phyloP scores from a whole-genome alignment of 1,284 basidiomycete species.

The Apiotrichum laibachii region DNA sequence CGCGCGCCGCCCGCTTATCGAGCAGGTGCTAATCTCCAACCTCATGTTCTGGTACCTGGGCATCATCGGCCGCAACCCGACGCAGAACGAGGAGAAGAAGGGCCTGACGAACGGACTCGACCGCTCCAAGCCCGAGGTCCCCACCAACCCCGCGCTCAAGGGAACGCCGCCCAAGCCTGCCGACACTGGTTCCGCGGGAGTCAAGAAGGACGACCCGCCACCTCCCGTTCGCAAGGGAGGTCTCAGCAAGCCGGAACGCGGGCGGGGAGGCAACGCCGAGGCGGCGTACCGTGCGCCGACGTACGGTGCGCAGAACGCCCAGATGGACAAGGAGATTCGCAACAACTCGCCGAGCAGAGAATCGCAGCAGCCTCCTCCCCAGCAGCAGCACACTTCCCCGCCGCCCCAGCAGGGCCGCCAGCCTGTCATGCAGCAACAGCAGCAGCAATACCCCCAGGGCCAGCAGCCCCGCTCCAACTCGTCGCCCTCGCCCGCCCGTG shows the following conservation, averaged over 20 bases:
- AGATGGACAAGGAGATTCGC: conserved; percentile 74
- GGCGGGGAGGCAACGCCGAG: conserved; percentile 63
- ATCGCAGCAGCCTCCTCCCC: conserved; percentile 13
- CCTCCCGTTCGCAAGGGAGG: conserved; percentile 30
- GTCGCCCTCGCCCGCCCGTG: too few relatives aligned
- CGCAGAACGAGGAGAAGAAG: conserved; percentile 49
- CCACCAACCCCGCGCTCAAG: conserved; percentile 45
- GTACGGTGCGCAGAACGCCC: conserved; percentile 88
- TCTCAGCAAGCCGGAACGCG: conserved; percentile 46
- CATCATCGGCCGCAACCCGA: conserved; percentile 75
- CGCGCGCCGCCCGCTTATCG: conserved; percentile 89
- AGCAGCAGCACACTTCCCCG: conserved; percentile 24
- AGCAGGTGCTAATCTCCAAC: conserved; percentile 98
- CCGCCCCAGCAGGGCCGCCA: too few relatives aligned
- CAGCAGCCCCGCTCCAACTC: too few relatives aligned
- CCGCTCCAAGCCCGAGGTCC: conserved; percentile 37
- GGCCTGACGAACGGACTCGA: conserved; percentile 48
- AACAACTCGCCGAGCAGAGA: conserved; percentile 8
- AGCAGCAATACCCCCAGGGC: not conserved
- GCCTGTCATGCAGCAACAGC: conserved; percentile 1
- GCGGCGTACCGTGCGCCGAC: conserved; percentile 81
- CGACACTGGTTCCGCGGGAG: conserved; percentile 38
- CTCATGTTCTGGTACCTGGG: conserved; percentile 99
- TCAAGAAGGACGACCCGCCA: conserved; percentile 51
- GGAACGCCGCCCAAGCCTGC: conserved; percentile 44